Conservation (phyloP, 345 rosid genomes). For the Viola odorata region DNA sequence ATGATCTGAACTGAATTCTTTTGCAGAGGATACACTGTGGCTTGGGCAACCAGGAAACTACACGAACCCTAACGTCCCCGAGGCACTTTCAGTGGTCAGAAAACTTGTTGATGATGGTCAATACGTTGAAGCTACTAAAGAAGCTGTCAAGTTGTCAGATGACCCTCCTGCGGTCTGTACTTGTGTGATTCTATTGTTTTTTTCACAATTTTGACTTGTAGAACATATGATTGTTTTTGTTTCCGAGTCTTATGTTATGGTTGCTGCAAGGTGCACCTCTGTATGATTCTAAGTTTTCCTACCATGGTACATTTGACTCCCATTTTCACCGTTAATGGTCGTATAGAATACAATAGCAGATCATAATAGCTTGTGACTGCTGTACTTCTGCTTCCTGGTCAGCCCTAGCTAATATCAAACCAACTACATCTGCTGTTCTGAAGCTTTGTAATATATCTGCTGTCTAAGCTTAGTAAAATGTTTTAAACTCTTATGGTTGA, state of each 20-base stretch:
- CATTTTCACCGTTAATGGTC: no score
- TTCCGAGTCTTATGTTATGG: no score
- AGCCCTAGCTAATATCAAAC: neutral
- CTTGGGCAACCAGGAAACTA: constrained; percentile 75
- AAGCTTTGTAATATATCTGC: no score
- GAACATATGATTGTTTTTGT: neutral
- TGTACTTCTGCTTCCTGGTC: neutral
- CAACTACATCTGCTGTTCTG: neutral
- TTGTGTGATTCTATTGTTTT: neutral
- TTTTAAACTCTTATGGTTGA: neutral
- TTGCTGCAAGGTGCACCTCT: no score
- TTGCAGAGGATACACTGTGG: constrained; percentile 83
- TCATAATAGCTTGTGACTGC: neutral
- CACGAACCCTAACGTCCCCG: constrained; percentile 53
- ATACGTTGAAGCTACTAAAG: constrained; percentile 64
- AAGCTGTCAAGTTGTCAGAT: constrained; percentile 53
- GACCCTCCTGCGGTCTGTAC: constrained; percentile 60
- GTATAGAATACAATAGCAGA: neutral
- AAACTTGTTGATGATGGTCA: constrained; percentile 55
- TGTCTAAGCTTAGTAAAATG: neutral
- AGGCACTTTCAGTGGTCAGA: constrained; percentile 61
- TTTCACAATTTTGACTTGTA: constrained; percentile 1
- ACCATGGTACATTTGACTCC: no score
- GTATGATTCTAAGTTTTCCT: no score
- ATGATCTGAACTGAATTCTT: neutral